Base-by-base conservation (phyloP, 768 basidiomycete genomes). In the Cyclocybe cylindracea region DNA sequence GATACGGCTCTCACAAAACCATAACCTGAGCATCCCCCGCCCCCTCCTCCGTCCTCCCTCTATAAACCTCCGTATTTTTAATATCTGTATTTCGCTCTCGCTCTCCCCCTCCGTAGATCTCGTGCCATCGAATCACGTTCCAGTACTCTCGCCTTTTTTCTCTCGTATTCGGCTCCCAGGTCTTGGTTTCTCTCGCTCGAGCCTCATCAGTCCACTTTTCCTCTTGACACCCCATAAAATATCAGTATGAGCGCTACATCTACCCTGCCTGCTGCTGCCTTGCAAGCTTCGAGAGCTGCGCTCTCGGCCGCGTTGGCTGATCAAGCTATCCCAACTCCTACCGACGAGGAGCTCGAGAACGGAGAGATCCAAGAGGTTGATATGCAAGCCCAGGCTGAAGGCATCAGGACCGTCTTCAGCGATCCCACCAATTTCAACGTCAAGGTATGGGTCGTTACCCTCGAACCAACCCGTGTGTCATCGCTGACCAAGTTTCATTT, bases 361-460 rank as follows among this genome's bases (percentile, higher is more conserved):
- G 92, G 91, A 52, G 91, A 94, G 74, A 86, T 91, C 44, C 89
- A 90, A 70, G 94, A 94, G 67, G 79, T 90, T 42, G 86, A 90
- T 63, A 89, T 92, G 87, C 78, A 89, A 60, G 80, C 83, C 29
- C 89, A 91, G 66, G 88, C 89, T 35, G 89, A 91, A 49, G 81
- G 77, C 49, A 89, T 94, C 63, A 82, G 87, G 60, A 98, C 97
- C 18, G 91, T 99, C 43, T 98, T 99, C 72, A 94, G 83, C 62
- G 90, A 95, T 73, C 86, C 91, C 16, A 85, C 80, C 62, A 90
- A 90, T 63, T 98, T 98, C 75, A 98, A 96, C 66, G 94, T 98
- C 75, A 98, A 98, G 79, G 96, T 95, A 44, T 41, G 65, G 62
- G 7, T 18, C 53, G 44, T 42, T 13, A 11, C 31, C 33, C 16